phyloP scores from a whole-genome alignment of 1,139 yeast genomes.

The Hanseniaspora gamundiae region DNA sequence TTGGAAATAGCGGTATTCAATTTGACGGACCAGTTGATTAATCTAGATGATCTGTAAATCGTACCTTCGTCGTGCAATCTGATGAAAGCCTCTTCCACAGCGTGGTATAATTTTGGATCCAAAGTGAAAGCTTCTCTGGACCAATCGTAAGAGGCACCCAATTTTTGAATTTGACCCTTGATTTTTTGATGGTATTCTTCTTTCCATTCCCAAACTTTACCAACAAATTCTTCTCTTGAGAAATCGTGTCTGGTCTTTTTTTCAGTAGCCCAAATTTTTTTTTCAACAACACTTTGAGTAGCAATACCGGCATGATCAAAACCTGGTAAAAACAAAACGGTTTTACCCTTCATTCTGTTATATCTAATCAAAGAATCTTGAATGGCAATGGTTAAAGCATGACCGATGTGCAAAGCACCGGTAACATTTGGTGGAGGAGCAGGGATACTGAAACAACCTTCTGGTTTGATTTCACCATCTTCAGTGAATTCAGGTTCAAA shows the following conservation, averaged over 20 bases:
- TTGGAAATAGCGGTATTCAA: constrained; percentile 92
- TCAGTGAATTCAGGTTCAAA: constrained; percentile 77
- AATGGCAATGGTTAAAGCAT: constrained; percentile 88
- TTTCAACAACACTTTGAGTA: constrained; percentile 96
- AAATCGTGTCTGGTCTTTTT: constrained; percentile 87
- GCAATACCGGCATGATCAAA: constrained; percentile 99
- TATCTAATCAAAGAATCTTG: constrained; percentile 90
- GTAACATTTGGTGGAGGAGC: constrained; percentile 99
- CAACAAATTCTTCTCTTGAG: constrained; percentile 83
- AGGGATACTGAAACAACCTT: constrained; percentile 81
- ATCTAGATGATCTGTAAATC: constrained; percentile 85
- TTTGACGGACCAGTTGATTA: constrained; percentile 94
- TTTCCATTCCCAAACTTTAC: constrained; percentile 97
- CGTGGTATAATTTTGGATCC: constrained; percentile 61
- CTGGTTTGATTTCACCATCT: constrained; percentile 66
- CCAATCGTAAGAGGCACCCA: constrained; percentile 98
- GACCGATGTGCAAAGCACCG: constrained; percentile 98
- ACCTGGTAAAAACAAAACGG: constrained; percentile 88
- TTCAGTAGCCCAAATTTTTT: constrained; percentile 83
- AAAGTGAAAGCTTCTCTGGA: constrained; percentile 85
- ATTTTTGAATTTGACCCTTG: constrained; percentile 67
- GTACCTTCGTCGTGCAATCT: constrained; percentile 88
- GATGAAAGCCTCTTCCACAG: constrained; percentile 89
- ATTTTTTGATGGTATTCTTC: constrained; percentile 83
- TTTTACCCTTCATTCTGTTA: constrained; percentile 95